Conservation (phyloP, 179 eudicot genomes). For the Actinidia chinensis region DNA sequence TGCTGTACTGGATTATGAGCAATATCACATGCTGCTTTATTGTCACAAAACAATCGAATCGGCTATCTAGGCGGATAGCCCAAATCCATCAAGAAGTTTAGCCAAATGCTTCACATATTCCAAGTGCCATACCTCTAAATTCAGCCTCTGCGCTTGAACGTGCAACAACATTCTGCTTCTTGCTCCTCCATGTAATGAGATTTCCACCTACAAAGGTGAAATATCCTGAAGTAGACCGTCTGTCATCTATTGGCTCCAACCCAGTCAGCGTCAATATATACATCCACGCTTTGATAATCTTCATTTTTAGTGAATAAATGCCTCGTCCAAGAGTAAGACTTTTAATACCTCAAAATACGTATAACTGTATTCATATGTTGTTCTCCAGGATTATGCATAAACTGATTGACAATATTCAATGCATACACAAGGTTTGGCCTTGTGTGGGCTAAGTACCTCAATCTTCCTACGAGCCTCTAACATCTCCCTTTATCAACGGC, state of each 20-base stretch:
- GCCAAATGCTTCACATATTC: slow-evolving; percentile 14
- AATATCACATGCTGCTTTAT: slow-evolving; percentile 11
- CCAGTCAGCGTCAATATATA: not conserved
- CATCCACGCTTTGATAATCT: not conserved
- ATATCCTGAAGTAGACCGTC: not conserved
- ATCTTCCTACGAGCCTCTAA: not conserved
- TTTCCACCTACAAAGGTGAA: not conserved
- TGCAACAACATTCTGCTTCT: not conserved
- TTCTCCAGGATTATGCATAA: not conserved
- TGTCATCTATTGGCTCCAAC: not conserved
- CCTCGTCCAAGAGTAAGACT: not conserved
- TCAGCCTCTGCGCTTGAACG: not conserved
- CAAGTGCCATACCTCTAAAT: slow-evolving; percentile 2
- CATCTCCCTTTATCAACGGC: no score
- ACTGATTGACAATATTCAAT: not conserved
- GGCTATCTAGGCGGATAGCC: slow-evolving; percentile 2
- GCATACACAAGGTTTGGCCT: not conserved
- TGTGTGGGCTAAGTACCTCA: not conserved
- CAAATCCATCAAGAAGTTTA: not conserved
- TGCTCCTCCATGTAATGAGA: not conserved
- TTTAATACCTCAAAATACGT: not conserved
- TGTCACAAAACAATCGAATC: slow-evolving; percentile 3
- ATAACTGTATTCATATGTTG: not conserved
- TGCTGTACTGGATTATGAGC: not conserved
- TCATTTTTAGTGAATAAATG: not conserved